These are phyloP conservation scores for Saturnispora bothae DNA, from an alignment of 805 yeast species.

Conservation along the genomic window DNA sequence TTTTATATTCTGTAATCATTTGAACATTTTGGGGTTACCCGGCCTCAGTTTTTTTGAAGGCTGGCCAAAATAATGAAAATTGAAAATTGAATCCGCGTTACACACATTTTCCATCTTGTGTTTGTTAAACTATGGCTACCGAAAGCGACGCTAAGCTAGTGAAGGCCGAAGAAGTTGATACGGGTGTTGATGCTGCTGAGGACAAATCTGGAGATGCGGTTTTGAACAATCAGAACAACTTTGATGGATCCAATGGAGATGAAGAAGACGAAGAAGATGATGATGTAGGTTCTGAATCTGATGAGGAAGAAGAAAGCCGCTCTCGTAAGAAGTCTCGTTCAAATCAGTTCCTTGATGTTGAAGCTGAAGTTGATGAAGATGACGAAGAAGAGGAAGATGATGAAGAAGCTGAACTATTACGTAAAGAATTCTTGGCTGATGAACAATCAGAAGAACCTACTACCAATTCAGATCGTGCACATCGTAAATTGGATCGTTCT, in stretches of 20 bases:
- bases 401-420: conserved; percentile 81
- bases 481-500: conserved; percentile 77
- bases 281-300: conserved; percentile 43
- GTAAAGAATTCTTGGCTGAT: conserved; percentile 77
- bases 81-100: too few species aligned
- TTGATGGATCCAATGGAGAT: conserved; percentile 20
- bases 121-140: background rate
- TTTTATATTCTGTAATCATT: too few species aligned
- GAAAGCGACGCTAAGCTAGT: background rate
- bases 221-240: conserved; percentile 11
- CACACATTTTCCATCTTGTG: background rate
- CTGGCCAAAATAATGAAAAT: too few species aligned
- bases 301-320: conserved; percentile 47
- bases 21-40: too few species aligned
- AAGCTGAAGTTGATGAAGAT: conserved; percentile 97
- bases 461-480: conserved; percentile 49
- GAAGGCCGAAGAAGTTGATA: conserved; percentile 1
- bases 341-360: conserved; percentile 93
- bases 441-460: conserved; percentile 31
- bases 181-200: background rate
- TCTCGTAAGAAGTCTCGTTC: conserved; percentile 39
- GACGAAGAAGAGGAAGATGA: conserved; percentile 92
- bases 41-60: too few species aligned
- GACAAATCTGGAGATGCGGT: conserved; percentile 17
- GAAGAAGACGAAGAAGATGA: conserved; percentile 30